Evolutionary conservation across 805 yeast genomes (phyloP).

Genomic region (Candida alai): DNA sequence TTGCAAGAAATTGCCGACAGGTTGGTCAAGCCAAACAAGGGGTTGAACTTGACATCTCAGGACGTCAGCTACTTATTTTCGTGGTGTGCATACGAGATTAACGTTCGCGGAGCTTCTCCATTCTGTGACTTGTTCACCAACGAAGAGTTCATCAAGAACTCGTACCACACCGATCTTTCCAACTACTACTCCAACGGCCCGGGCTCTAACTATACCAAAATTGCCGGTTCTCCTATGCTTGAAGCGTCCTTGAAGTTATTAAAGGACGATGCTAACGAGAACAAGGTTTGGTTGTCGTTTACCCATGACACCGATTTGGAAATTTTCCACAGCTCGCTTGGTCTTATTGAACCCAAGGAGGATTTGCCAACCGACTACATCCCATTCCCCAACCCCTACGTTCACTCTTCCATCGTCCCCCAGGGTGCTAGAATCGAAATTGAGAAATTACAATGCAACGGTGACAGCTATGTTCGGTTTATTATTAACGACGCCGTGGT

Average conservation of each 20-base stretch:
- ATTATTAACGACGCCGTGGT: conserved; percentile 38
- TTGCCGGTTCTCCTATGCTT: conserved; percentile 56
- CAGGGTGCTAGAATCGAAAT: conserved; percentile 38
- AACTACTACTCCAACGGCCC: conserved; percentile 62
- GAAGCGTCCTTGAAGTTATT: conserved; percentile 49
- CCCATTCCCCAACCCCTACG: conserved; percentile 46
- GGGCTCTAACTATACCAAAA: conserved; percentile 54
- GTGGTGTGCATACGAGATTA: conserved; percentile 73
- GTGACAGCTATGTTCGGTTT: conserved; percentile 32
- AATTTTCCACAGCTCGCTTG: conserved; percentile 61
- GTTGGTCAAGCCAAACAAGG: conserved; percentile 52
- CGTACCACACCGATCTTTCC: conserved; percentile 56
- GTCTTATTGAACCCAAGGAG: conserved; percentile 43
- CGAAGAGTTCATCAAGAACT: conserved; percentile 60
- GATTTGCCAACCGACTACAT: conserved; percentile 45
- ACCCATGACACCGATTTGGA: conserved; percentile 72
- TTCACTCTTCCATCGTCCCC: conserved; percentile 35
- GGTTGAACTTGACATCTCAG: conserved; percentile 43
- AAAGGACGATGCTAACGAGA: conserved; percentile 36
- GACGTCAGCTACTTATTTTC: conserved; percentile 55
- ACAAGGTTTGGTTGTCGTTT: conserved; percentile 63
- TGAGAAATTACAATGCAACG: conserved; percentile 32
- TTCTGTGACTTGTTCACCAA: conserved; percentile 67
- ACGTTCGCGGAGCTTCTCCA: conserved; percentile 61
- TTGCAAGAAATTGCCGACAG: conserved; percentile 54